Percentiles rank a stretch among this genome's conserved stretches.
phyloP scores from a whole-genome alignment of 805 yeast genomes.

The Diddensiella caesifluorescens region DNA sequence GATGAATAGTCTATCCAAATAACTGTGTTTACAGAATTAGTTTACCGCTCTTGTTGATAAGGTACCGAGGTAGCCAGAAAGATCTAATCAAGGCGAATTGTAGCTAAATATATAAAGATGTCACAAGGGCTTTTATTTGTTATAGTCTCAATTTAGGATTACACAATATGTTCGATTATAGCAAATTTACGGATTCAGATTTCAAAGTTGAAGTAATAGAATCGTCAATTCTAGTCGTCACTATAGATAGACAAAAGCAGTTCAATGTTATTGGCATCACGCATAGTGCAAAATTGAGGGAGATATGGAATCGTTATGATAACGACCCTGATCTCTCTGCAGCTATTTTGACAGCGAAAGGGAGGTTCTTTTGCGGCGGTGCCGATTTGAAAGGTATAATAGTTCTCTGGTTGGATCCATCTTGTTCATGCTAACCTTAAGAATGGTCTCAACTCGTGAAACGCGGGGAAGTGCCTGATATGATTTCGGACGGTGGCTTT shows the following conservation, averaged over 20 bases:
- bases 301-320: not conserved
- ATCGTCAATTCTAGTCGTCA: not conserved
- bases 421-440: too few relatives aligned
- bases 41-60: too few relatives aligned
- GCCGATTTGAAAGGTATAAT: constrained; percentile 16
- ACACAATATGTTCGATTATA: not conserved
- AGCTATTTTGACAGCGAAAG: constrained; percentile 13
- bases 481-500: constrained; percentile 11
- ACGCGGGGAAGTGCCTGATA: not conserved
- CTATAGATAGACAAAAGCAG: not conserved
- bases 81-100: too few relatives aligned
- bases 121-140: too few relatives aligned
- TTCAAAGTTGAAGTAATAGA: not conserved
- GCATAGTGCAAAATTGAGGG: not conserved
- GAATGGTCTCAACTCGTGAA: constrained; percentile 11
- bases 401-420: too few relatives aligned
- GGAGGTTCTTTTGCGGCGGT: constrained; percentile 18
- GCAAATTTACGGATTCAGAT: not conserved
- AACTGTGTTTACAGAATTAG: too few relatives aligned
- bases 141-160: too few relatives aligned
- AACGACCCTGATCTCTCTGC: not conserved
- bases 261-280: not conserved
- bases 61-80: too few relatives aligned
- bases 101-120: too few relatives aligned
- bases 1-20: too few relatives aligned